Evolutionary conservation across 441 rosid genomes (phyloP).

Genomic region (Croton setiger): DNA sequence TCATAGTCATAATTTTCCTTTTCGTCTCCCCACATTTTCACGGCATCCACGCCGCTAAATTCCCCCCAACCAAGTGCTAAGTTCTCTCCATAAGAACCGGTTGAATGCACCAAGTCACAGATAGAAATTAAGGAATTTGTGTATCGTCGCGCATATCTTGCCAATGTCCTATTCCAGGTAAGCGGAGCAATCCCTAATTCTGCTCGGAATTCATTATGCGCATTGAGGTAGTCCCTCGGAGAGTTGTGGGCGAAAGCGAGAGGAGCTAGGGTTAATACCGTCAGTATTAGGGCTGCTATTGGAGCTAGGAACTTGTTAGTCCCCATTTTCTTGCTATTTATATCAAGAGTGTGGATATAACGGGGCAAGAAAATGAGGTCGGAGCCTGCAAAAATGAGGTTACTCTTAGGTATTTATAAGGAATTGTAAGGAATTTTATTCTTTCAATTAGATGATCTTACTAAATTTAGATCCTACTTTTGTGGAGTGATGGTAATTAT

Average conservation of each 20-base stretch:
- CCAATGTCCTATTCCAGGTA: conserved; percentile 43
- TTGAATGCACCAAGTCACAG: conserved; percentile 40
- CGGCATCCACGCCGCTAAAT: conserved; percentile 36
- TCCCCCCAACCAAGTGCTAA: conserved; percentile 39
- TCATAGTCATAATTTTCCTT: conserved; percentile 35
- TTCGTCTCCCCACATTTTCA: conserved; percentile 49
- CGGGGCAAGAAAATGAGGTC: too few relatives aligned
- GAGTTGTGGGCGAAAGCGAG: conserved; percentile 25
- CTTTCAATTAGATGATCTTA: too few relatives aligned
- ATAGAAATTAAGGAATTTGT: conserved; percentile 15
- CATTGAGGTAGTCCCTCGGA: conserved; percentile 40
- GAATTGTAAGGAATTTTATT: too few relatives aligned
- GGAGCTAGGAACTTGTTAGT: too few relatives aligned
- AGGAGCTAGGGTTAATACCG: background rate
- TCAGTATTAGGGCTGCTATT: too few relatives aligned
- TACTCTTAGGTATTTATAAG: too few relatives aligned
- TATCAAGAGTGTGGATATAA: too few relatives aligned
- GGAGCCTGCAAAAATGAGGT: too few relatives aligned
- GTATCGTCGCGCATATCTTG: conserved; percentile 36
- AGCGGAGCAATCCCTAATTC: conserved; percentile 40
- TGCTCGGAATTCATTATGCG: conserved; percentile 49
- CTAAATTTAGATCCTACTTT: too few relatives aligned
- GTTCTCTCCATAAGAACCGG: conserved; percentile 53
- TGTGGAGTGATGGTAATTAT: too few relatives aligned
- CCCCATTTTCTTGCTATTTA: too few relatives aligned